Evolutionary conservation across 163 green algal genomes (phyloP), one percentile per base, ranked within the genome.

Genomic region (Chloromonas sp.): DNA sequence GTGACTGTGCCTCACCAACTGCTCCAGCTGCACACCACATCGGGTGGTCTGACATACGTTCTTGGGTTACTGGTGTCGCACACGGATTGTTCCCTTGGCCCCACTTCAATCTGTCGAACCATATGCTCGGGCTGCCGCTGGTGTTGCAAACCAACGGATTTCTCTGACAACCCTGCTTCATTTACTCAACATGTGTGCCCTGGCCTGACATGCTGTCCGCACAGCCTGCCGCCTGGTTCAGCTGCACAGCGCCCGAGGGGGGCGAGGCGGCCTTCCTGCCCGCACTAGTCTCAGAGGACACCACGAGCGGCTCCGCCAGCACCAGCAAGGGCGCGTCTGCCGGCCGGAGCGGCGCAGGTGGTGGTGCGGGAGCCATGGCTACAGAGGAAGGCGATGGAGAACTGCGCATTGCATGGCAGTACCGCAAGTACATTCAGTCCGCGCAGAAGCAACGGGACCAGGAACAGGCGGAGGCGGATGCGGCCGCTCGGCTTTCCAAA

Each of bases 361-460:
- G 59, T 71, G 58, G 79, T 58, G n/a, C n/a, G 15, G 3, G n/a
- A 14, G 14, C 66, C 66, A 74, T 15, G 66, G 66, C 66, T 5
- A 74, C 66, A 11, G 66, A 74, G 66, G 71, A 36, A 36, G 79
- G 62, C n/a, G 80, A 77, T 0, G 70, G 58, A 57, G 77, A 87
- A 60, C 91, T 98, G 78, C 87, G 90, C 1, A 98, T 98, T 60
- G 95, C 95, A 0, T 98, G 95, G 95, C 95, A 97, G 86, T 98
- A 98, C 89, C 82, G 92, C 14, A 93, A 94, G 76, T 97, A 97
- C 88, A 93, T 97, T 3, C 81, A 93, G 62, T 74, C 91, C 82
- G 71, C 84, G 80, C 83, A 71, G 59, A 15, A n/a, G 79, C 14
- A 3, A 58, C n/a, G 15, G 1, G 36, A 61, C n/a, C n/a, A 8